phyloP scores from a whole-genome alignment of 331 rosid genomes.

The Acacia pycnantha region DNA sequence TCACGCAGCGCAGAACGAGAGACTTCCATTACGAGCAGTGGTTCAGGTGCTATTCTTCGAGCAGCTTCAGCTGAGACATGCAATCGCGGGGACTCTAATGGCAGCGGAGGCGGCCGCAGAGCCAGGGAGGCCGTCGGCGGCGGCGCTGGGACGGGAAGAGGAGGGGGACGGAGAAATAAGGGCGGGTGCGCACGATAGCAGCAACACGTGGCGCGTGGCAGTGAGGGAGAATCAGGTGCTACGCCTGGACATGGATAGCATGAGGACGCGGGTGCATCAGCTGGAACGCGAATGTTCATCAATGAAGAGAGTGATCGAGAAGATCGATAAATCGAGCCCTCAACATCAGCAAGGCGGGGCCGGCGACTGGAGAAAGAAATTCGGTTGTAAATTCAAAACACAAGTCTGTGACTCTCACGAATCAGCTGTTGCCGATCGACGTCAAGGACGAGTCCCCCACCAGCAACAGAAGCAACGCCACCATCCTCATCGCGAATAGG shows the following conservation, averaged over 20 bases:
- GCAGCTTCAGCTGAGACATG: slow-evolving; percentile 82
- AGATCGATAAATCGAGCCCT: slow-evolving; percentile 42
- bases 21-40: slow-evolving; percentile 75
- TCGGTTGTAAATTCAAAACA: slow-evolving; percentile 71
- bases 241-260: slow-evolving; percentile 77
- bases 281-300: slow-evolving; percentile 73
- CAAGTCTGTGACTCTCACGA: slow-evolving; percentile 75
- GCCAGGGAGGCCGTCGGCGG: slow-evolving; percentile 38
- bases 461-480: not conserved
- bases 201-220: slow-evolving; percentile 51
- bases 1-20: slow-evolving; percentile 92
- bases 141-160: slow-evolving; percentile 26
- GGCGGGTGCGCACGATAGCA: not conserved
- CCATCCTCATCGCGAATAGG: slow-evolving; percentile 7
- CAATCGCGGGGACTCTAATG: slow-evolving; percentile 62
- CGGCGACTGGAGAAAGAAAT: slow-evolving; percentile 39
- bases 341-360: slow-evolving; percentile 5
- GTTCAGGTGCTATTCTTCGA: slow-evolving; percentile 72
- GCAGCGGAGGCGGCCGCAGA: slow-evolving; percentile 48
- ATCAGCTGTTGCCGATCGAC: slow-evolving; percentile 44
- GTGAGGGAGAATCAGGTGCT: slow-evolving; percentile 83
- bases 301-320: slow-evolving; percentile 60
- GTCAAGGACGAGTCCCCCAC: slow-evolving; percentile 40
- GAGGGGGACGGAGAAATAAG: slow-evolving; percentile 12
- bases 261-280: slow-evolving; percentile 79